Evolutionary conservation across 1,284 basidiomycete genomes (phyloP).

Genomic region (Microbotryomycetes sp.): DNA sequence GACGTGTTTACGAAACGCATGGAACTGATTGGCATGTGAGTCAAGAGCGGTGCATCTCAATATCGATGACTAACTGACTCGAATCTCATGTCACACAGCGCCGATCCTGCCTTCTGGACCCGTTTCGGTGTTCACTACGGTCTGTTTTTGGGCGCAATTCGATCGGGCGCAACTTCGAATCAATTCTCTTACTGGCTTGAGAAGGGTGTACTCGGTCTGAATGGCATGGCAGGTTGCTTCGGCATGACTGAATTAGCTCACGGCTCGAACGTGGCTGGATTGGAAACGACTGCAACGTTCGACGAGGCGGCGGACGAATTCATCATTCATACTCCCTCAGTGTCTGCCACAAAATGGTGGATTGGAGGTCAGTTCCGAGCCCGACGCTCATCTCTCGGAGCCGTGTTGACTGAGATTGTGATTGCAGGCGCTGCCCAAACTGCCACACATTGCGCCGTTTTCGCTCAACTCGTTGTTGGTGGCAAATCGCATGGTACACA

Average conservation of each 20-base stretch:
- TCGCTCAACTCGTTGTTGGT: slow-evolving; percentile 52
- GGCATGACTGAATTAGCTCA: slow-evolving; percentile 50
- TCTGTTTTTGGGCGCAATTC: slow-evolving; percentile 45
- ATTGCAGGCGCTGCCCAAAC: slow-evolving; percentile 49
- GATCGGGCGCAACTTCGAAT: slow-evolving; percentile 38
- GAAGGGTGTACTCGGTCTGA: slow-evolving; percentile 50
- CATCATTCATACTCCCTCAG: slow-evolving; percentile 51
- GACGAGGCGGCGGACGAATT: slow-evolving; percentile 52
- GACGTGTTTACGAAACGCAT: slow-evolving; percentile 50
- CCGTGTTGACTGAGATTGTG: neutral
- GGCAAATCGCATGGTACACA: slow-evolving; percentile 53
- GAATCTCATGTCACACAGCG: slow-evolving; percentile 36
- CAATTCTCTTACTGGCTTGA: slow-evolving; percentile 52
- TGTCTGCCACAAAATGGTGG: slow-evolving; percentile 53
- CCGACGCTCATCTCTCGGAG: neutral
- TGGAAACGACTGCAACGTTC: slow-evolving; percentile 55
- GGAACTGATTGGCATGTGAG: slow-evolving; percentile 44
- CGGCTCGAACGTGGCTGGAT: slow-evolving; percentile 50
- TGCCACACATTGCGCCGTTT: slow-evolving; percentile 54
- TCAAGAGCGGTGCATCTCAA: slow-evolving; percentile 9
- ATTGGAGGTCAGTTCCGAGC: slow-evolving; percentile 44
- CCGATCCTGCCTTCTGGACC: slow-evolving; percentile 54
- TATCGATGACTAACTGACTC: neutral
- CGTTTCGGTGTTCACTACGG: slow-evolving; percentile 50
- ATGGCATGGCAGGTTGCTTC: slow-evolving; percentile 54